Evolutionary conservation across 2,329 filamentous ascomycete genomes (phyloP), one percentile per base, ranked within the genome.

Genomic region (Trichoderma breve): DNA sequence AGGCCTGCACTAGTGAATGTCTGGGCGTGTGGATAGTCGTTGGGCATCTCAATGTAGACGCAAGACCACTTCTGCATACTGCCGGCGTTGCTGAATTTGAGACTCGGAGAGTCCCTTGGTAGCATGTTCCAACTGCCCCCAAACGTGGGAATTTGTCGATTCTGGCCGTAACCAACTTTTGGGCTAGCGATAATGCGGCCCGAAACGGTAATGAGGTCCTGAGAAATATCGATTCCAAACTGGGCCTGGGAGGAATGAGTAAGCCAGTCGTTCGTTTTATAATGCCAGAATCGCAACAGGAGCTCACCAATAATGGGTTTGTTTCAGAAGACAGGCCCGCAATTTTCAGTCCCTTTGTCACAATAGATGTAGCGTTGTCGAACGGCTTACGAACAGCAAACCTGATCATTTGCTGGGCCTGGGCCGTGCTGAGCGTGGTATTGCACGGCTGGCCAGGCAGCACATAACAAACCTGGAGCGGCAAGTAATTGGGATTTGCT

Each of bases 111-210:
- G 21, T 58, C 57, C 8, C 53, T 51, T 21, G 83, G 78, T 0
- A 76, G 77, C 81, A 91, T 85, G 75, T 91, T 92, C 90, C 89
- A 92, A 30, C 84, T 83, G 3, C 88, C 89, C 6, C 79, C 74
- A 9, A 70, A 61, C 14, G 76, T 73, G 2, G 65, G 26, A 3
- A 73, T 74, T 6, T 75, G 36, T n/a, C 76, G 78, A 18, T 76
- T 77, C 12, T 78, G 76, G 28, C 75, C 74, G 75, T 93, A 93
- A 3, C 80, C 78, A 39, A 93, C 79, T 0, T 76, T 77, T 0
- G 91, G 91, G 0, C 84, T 76, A 0, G 73, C 66, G 0, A 93
- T 83, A 7, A 93, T 84, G 3, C 91, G 86, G 9, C 87, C 91
- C 3, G 83, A 83, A 0, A 93, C 90, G 0, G 89, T 90, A 61